Percentiles rank a stretch among this genome's conserved stretches.
These are phyloP conservation scores for Salix viminalis DNA, from an alignment of 345 rosid species.

Conservation along the genomic window DNA sequence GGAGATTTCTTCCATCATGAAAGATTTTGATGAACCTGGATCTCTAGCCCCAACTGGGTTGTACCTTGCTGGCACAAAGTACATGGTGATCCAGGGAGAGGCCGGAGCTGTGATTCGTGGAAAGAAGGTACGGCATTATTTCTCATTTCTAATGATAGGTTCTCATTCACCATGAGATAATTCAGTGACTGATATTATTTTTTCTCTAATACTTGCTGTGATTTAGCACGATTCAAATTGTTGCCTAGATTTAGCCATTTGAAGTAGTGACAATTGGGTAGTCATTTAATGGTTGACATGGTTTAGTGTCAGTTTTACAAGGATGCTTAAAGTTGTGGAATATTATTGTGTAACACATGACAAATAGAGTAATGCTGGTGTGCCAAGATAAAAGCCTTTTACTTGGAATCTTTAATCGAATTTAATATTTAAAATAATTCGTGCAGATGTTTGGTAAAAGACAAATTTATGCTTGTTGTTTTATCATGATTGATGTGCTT, in stretches of 20 bases:
- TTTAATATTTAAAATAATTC: not conserved
- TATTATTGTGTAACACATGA: not conserved
- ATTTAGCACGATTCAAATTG: not conserved
- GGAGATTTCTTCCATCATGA: slow-evolving; percentile 21
- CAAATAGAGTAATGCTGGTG: not conserved
- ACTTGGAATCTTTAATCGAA: not conserved
- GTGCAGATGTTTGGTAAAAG: not conserved
- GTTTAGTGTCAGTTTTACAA: not conserved
- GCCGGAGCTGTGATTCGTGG: slow-evolving; percentile 26
- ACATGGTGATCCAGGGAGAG: slow-evolving; percentile 29
- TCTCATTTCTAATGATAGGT: too few species aligned
- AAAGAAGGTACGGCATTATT: slow-evolving; percentile 14
- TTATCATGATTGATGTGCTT: slow-evolving; percentile 1
- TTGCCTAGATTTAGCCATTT: not conserved
- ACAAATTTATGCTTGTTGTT: not conserved
- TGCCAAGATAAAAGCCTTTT: not conserved
- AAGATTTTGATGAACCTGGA: slow-evolving; percentile 27
- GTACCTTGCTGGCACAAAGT: slow-evolving; percentile 21
- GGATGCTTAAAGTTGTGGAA: not conserved
- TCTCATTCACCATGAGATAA: not conserved
- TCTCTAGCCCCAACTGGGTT: slow-evolving; percentile 19
- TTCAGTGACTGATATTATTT: not conserved
- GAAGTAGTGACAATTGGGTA: not conserved
- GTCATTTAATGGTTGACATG: not conserved
- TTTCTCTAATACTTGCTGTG: not conserved